Evolutionary conservation across 805 yeast genomes (phyloP).

Genomic region (Wickerhamiella azymoides): DNA sequence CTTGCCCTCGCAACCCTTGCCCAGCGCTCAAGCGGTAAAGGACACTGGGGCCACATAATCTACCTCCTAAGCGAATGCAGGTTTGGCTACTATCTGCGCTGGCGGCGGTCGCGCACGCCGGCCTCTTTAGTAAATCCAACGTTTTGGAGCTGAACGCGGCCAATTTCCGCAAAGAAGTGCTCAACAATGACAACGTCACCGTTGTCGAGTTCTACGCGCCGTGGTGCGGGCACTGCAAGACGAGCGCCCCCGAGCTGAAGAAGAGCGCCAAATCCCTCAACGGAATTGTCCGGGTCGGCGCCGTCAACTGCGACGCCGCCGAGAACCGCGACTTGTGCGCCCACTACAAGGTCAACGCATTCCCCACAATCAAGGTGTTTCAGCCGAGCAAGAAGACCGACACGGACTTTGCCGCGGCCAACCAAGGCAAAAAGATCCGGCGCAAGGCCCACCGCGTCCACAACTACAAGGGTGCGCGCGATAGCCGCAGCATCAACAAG

Average conservation of each 20-base stretch:
- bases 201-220: slow-evolving; percentile 90
- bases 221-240: slow-evolving; percentile 97
- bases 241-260: slow-evolving; percentile 47
- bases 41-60: not conserved
- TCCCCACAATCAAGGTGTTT: slow-evolving; percentile 72
- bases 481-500: slow-evolving; percentile 18
- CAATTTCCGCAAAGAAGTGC: slow-evolving; percentile 53
- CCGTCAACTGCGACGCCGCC: slow-evolving; percentile 73
- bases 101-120: slow-evolving; percentile 7
- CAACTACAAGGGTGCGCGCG: slow-evolving; percentile 23
- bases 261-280: slow-evolving; percentile 50
- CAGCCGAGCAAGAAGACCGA: slow-evolving; percentile 58
- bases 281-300: slow-evolving; percentile 41
- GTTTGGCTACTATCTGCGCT: not conserved
- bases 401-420: slow-evolving; percentile 19
- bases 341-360: slow-evolving; percentile 52
- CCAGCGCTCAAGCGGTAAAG: not conserved
- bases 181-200: slow-evolving; percentile 60
- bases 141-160: slow-evolving; percentile 16
- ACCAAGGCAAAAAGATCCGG: slow-evolving; percentile 17
- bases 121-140: slow-evolving; percentile 9
- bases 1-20: not conserved
- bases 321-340: slow-evolving; percentile 58
- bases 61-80: not conserved
- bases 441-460: slow-evolving; percentile 18